Percentiles rank a stretch among this genome's conserved stretches.
Evolutionary conservation across 164 flowering plant genomes (phyloP).

Genomic region (Sedum album): DNA sequence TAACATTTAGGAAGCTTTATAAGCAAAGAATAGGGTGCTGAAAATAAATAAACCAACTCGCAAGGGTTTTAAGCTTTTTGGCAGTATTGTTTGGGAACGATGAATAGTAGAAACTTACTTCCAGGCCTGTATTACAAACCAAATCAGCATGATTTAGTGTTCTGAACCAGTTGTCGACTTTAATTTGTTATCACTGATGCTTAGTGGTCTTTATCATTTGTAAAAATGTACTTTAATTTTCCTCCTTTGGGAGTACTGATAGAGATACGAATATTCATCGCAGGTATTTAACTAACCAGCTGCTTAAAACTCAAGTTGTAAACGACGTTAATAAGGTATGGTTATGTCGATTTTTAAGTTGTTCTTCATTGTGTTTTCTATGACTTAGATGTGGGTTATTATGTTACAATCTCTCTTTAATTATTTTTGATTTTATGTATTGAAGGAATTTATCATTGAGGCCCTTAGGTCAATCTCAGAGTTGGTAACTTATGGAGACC

Average conservation of each 20-base stretch:
- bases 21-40: too few relatives aligned
- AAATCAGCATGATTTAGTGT: neutral
- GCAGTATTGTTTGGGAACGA: too few relatives aligned
- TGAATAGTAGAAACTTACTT: too few relatives aligned
- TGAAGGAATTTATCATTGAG: slow-evolving; percentile 93
- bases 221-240: neutral
- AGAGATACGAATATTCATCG: slow-evolving; percentile 12
- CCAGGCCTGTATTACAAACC: neutral
- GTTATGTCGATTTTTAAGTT: neutral
- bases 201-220: neutral
- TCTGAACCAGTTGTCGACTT: too few relatives aligned
- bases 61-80: too few relatives aligned
- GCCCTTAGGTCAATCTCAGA: slow-evolving; percentile 93
- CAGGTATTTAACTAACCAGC: slow-evolving; percentile 79
- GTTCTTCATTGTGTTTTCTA: too few relatives aligned
- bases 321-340: slow-evolving; percentile 86
- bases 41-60: too few relatives aligned
- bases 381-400: neutral
- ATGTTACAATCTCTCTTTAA: neutral
- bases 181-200: too few relatives aligned
- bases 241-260: neutral
- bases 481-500: slow-evolving; percentile 97
- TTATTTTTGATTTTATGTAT: neutral
- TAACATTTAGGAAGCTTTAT: too few relatives aligned
- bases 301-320: slow-evolving; percentile 65